Base-by-base conservation (phyloP, 2,329 filamentous ascomycete genomes). In the Chrysoporthe austroafricana region DNA sequence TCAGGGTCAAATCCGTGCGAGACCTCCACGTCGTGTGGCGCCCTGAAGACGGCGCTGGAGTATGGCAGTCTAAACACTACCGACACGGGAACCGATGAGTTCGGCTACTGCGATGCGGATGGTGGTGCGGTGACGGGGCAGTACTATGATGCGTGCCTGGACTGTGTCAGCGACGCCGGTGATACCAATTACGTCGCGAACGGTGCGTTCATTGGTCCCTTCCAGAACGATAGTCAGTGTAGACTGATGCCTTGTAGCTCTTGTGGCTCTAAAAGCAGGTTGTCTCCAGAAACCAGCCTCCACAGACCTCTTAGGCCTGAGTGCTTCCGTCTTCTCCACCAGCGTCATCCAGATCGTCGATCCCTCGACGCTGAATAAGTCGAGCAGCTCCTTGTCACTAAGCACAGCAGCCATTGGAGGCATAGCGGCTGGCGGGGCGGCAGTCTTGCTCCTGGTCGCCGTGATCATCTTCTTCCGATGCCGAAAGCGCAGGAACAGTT, bases 211-310 rank as follows among this genome's bases (percentile, higher is more conserved):
- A 11, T 32, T 21, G 13, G 36, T 44, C 21, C n/a, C 4, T 2
- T 21, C 2, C 39, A 16, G 9, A 8, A 34, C 13, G 4, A 26
- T 13, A 57, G 34, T 4, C 34, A 5, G 16, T 16, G 26, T 39
- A 39, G 42, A 42, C 65, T 69, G 16, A 69, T 39, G 8, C 8
- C 3, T n/a, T 43, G 1, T 46, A 86, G 84, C 82, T 69, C 77
- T 88, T 61, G 74, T 84, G 4, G 84, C 85, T 9, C 77, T 88
- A 4, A 77, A 83, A 70, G 83, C 84, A 3, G 85, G 82, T 58
- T 88, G 85, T 70, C 74, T 77, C 46, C 83, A 87, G 69, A 77
- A 79, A 43, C 84, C 84, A 0, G 68, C 76, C 0, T 69, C 77
- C 1, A 79, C 79, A 1, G 73, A 70, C 2, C 62, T 76, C 42